These are phyloP conservation scores for Mycena indigotica DNA, from an alignment of 768 basidiomycete genomes.

Conservation along the genomic window DNA sequence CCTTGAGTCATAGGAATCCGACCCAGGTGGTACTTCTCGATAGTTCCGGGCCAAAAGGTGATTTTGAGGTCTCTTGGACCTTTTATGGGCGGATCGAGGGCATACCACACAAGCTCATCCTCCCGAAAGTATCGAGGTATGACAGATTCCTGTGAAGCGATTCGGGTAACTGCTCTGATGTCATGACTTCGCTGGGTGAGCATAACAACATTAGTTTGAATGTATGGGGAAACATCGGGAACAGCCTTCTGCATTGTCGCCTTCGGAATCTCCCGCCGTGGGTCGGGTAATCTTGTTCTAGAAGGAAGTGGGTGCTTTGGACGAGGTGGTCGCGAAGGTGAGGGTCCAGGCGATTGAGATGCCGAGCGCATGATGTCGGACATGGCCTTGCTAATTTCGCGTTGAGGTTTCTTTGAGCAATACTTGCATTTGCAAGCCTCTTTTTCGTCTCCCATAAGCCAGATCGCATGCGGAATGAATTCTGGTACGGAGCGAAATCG, in stretches of 20 bases:
- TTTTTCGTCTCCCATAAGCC: conserved; percentile 66
- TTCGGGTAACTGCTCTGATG: conserved; percentile 56
- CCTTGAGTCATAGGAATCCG: conserved; percentile 24
- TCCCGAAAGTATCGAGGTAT: conserved; percentile 65
- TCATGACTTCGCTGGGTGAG: conserved; percentile 66
- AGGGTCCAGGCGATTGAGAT: conserved; percentile 23
- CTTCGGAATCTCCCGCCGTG: conserved; percentile 6
- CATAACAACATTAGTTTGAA: conserved; percentile 46
- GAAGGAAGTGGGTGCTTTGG: conserved; percentile 22
- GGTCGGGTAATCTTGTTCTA: conserved; percentile 10
- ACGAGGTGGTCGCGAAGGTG: conserved; percentile 29
- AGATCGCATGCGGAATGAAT: conserved; percentile 81
- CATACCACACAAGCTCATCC: conserved; percentile 74
- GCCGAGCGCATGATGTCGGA: conserved; percentile 37
- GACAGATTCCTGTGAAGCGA: conserved; percentile 30
- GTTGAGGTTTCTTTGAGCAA: conserved; percentile 69
- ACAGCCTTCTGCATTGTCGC: conserved; percentile 44
- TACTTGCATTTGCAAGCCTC: conserved; percentile 74
- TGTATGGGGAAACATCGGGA: conserved; percentile 35
- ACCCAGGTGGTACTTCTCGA: conserved; percentile 37
- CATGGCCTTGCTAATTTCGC: conserved; percentile 66
- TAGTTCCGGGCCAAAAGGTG: conserved; percentile 72
- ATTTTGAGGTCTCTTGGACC: conserved; percentile 50
- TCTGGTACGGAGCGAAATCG: conserved; percentile 83
- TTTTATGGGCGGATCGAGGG: conserved; percentile 52